A percentile compares a stretch with the other conserved stretches of the same genome.
Evolutionary conservation across 1,284 basidiomycete genomes (phyloP).

Genomic region (Austropuccinia psidii): DNA sequence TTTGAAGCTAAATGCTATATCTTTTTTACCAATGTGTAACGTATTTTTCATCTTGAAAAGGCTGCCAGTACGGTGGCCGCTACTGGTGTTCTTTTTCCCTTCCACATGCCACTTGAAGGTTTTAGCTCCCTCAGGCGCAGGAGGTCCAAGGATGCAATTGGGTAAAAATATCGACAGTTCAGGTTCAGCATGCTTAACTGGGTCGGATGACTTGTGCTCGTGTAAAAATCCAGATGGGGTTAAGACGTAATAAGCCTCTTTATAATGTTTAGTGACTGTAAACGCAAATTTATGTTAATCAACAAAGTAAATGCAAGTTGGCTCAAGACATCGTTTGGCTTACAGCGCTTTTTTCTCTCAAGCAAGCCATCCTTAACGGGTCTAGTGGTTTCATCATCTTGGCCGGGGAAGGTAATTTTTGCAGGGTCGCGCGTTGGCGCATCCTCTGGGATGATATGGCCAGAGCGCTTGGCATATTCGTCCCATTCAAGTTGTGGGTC

Average conservation of each 20-base stretch:
- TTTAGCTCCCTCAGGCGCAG: constrained; percentile 38
- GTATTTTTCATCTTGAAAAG: constrained; percentile 41
- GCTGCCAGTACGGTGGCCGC: constrained; percentile 13
- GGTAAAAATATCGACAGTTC: constrained; percentile 44
- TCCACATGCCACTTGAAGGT: constrained; percentile 41
- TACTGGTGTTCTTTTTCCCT: constrained; percentile 37
- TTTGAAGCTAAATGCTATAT: constrained; percentile 40
- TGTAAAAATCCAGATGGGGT: constrained; percentile 45
- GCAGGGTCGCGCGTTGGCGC: constrained; percentile 39
- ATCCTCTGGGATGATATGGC: constrained; percentile 89
- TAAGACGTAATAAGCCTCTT: constrained; percentile 43
- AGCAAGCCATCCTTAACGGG: constrained; percentile 41
- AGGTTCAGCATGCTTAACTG: constrained; percentile 40
- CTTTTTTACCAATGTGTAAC: constrained; percentile 42
- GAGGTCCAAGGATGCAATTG: constrained; percentile 41
- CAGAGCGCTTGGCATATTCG: constrained; percentile 82
- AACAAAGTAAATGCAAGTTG: constrained; percentile 61
- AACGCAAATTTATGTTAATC: not conserved
- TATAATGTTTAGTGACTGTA: constrained; percentile 32
- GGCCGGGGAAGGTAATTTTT: constrained; percentile 42
- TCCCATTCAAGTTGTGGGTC: constrained; percentile 95
- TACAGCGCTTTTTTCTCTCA: constrained; percentile 79
- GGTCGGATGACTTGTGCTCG: constrained; percentile 41
- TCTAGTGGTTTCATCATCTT: constrained; percentile 40
- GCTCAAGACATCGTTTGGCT: constrained; percentile 44